Percentiles rank a stretch among this genome's conserved stretches.
Conservation (phyloP, 345 rosid species). For the Excoecaria agallocha region DNA sequence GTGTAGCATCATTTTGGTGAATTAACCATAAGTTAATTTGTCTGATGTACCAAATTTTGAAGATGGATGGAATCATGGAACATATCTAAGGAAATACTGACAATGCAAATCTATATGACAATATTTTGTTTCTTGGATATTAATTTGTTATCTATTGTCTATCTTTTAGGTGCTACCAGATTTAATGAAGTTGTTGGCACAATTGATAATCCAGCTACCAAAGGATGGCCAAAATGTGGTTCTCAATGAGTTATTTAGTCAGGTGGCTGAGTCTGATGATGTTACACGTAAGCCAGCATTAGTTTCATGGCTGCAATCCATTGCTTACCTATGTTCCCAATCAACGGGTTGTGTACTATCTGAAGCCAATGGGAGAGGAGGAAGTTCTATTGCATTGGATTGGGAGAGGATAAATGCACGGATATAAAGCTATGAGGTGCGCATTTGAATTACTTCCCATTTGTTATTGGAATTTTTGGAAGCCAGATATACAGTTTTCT, state of each 20-base stretch:
- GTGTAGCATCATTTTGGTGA: neutral
- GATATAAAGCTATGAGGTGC: conserved; percentile 33
- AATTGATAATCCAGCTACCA: conserved; percentile 58
- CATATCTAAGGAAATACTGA: neutral
- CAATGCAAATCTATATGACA: neutral
- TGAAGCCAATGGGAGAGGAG: conserved; percentile 13
- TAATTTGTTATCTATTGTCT: neutral
- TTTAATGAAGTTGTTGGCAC: conserved; percentile 79
- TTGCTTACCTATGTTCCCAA: conserved; percentile 64
- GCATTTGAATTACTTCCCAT: neutral
- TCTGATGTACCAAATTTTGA: neutral
- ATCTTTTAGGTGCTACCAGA: conserved; percentile 47
- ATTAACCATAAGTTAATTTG: neutral
- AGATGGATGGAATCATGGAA: neutral
- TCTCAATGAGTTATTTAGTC: conserved; percentile 71
- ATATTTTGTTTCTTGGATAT: neutral
- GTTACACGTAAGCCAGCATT: conserved; percentile 80
- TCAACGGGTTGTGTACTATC: conserved; percentile 19
- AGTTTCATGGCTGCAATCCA: conserved; percentile 90
- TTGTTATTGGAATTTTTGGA: neutral
- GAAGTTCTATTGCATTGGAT: conserved; percentile 22
- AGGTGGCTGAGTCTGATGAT: conserved; percentile 90
- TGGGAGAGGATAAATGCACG: conserved; percentile 36
- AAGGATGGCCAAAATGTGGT: conserved; percentile 72
- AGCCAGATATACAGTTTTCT: neutral